These are phyloP conservation scores for Trametes gibbosa DNA, from an alignment of 768 basidiomycete species.

Conservation along the genomic window DNA sequence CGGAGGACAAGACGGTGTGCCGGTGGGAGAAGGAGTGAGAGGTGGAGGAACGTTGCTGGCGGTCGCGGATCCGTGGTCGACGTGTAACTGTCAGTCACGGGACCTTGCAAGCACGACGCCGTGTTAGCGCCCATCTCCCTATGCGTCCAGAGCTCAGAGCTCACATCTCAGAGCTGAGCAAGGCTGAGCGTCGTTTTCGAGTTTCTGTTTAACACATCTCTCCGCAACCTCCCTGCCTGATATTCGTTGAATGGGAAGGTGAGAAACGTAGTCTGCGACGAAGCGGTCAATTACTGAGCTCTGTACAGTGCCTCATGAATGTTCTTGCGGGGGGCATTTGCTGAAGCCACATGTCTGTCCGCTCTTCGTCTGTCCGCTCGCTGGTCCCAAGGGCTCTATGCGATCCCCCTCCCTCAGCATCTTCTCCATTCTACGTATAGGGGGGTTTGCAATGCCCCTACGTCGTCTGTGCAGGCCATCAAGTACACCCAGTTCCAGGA, in stretches of 20 bases:
- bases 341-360: constrained; percentile 17
- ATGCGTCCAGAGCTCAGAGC: no score
- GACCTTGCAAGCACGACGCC: not conserved
- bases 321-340: constrained; percentile 45
- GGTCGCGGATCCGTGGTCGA: constrained; percentile 12
- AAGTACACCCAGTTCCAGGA: not conserved
- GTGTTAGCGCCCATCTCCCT: not conserved
- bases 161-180: no score
- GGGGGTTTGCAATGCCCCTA: no score
- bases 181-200: no score
- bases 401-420: constrained; percentile 35
- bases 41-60: not conserved
- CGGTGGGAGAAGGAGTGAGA: constrained; percentile 13
- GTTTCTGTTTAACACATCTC: no score
- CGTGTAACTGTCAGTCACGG: constrained; percentile 17
- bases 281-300: not conserved
- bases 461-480: not conserved
- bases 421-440: not conserved
- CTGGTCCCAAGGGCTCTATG: constrained; percentile 45
- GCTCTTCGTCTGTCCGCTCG: constrained; percentile 37
- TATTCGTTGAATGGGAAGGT: constrained; percentile 12
- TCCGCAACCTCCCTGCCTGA: not conserved
- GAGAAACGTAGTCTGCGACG: not conserved
- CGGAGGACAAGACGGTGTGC: constrained; percentile 16
- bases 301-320: constrained; percentile 52